A percentile compares a stretch with the other conserved stretches of the same genome.
Conservation (phyloP, 257 asterid species). For the Penstemon davidsonii region DNA sequence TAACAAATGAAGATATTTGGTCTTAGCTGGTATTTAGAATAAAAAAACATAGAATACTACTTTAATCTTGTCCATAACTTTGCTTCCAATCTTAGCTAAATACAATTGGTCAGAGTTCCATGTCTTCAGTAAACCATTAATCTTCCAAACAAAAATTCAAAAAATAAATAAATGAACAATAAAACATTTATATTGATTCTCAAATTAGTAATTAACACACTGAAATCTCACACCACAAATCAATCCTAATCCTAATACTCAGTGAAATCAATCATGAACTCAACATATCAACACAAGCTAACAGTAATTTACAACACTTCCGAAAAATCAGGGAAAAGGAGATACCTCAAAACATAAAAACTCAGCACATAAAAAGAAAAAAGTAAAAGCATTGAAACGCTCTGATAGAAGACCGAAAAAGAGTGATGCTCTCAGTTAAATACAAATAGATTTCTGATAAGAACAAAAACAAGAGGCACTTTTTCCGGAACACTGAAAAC, state of each 20-base stretch:
- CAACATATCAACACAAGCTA: slow-evolving; percentile 25
- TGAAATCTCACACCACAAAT: slow-evolving; percentile 11
- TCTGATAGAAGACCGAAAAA: slow-evolving; percentile 14
- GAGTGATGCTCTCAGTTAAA: slow-evolving; percentile 22
- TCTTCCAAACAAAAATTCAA: background rate
- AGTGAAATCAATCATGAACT: slow-evolving; percentile 14
- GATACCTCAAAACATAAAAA: slow-evolving; percentile 16
- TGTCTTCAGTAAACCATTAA: background rate
- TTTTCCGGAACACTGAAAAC: slow-evolving; percentile 40
- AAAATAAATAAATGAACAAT: background rate
- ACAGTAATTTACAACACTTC: slow-evolving; percentile 9
- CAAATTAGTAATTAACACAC: background rate
- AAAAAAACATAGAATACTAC: background rate
- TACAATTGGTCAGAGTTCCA: background rate
- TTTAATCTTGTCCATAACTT: background rate
- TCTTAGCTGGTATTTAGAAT: slow-evolving; percentile 8
- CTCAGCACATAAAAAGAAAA: slow-evolving; percentile 23
- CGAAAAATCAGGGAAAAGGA: slow-evolving; percentile 9
- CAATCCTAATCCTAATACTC: slow-evolving; percentile 12
- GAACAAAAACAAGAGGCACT: slow-evolving; percentile 25
- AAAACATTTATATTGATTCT: slow-evolving; percentile 13
- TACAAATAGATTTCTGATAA: slow-evolving; percentile 16
- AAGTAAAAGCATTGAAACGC: background rate
- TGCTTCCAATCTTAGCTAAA: slow-evolving; percentile 24
- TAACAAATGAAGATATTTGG: slow-evolving; percentile 6